Evolutionary conservation across 805 yeast species (phyloP).

Genomic region (Isabelozyma rhagii): DNA sequence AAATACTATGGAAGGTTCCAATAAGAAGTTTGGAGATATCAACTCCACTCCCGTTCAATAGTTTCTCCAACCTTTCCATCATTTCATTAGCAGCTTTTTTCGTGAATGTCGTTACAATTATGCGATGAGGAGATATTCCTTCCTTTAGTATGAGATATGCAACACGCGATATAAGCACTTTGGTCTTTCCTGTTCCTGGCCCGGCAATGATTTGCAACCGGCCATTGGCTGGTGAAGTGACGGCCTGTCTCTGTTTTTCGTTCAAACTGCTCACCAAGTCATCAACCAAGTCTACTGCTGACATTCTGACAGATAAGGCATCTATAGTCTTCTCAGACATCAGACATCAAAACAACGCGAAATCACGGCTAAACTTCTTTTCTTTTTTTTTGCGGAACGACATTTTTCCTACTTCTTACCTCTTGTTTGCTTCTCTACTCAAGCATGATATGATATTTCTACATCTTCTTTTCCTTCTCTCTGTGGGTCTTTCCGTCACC

Average conservation of each 20-base stretch:
- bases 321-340: not conserved
- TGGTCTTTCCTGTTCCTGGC: slow-evolving; percentile 76
- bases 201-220: slow-evolving; percentile 55
- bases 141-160: slow-evolving; percentile 59
- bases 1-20: slow-evolving; percentile 90
- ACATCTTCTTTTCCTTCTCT: not conserved
- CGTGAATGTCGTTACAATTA: slow-evolving; percentile 90
- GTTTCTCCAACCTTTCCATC: slow-evolving; percentile 51
- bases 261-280: slow-evolving; percentile 26
- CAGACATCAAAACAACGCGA: not conserved
- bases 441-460: not conserved
- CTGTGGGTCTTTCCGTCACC: not conserved
- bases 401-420: not conserved
- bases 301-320: not conserved
- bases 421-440: not conserved
- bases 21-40: slow-evolving; percentile 50
- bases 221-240: slow-evolving; percentile 32
- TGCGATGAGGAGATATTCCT: slow-evolving; percentile 53
- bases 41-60: slow-evolving; percentile 34
- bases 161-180: slow-evolving; percentile 75
- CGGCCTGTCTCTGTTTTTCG: slow-evolving; percentile 41
- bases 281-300: not conserved
- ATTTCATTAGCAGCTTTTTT: slow-evolving; percentile 89
- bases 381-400: not conserved
- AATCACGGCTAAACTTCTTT: too few species aligned